Evolutionary conservation across 140 eudicot genomes (phyloP).

Genomic region (Oenanthe javanica): DNA sequence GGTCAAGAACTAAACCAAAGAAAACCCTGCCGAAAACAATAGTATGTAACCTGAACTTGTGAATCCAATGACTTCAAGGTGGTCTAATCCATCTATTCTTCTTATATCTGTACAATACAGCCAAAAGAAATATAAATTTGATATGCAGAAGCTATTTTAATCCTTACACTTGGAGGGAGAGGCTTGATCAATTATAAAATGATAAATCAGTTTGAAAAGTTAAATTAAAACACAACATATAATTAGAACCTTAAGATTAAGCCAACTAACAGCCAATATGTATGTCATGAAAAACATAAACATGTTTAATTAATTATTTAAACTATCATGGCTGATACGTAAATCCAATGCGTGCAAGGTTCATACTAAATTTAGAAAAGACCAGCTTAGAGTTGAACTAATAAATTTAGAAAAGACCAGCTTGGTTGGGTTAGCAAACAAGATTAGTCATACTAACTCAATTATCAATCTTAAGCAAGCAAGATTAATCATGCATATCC

Average conservation of each 20-base stretch:
- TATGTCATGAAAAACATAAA: neutral
- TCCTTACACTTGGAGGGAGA: constrained; percentile 5
- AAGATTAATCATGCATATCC: neutral
- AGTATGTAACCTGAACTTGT: too few relatives aligned
- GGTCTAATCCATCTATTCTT: too few relatives aligned
- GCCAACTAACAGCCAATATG: neutral
- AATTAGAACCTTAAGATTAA: neutral
- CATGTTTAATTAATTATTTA: neutral
- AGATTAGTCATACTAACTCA: neutral
- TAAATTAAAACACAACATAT: neutral
- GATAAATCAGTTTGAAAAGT: constrained; percentile 7
- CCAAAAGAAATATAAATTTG: constrained; percentile 4
- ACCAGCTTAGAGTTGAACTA: neutral
- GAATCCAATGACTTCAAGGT: too few relatives aligned
- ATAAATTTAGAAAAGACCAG: neutral
- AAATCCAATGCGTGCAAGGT: constrained; percentile 1
- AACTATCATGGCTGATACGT: constrained; percentile 9
- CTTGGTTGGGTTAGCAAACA: neutral
- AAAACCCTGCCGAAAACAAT: too few relatives aligned
- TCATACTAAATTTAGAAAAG: constrained; percentile 2
- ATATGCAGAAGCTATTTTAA: neutral
- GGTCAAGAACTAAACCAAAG: too few relatives aligned
- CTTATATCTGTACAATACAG: neutral
- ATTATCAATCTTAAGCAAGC: neutral
- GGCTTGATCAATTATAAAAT: neutral